Evolutionary conservation across 768 basidiomycete species (phyloP).

Genomic region (Chiua virens): DNA sequence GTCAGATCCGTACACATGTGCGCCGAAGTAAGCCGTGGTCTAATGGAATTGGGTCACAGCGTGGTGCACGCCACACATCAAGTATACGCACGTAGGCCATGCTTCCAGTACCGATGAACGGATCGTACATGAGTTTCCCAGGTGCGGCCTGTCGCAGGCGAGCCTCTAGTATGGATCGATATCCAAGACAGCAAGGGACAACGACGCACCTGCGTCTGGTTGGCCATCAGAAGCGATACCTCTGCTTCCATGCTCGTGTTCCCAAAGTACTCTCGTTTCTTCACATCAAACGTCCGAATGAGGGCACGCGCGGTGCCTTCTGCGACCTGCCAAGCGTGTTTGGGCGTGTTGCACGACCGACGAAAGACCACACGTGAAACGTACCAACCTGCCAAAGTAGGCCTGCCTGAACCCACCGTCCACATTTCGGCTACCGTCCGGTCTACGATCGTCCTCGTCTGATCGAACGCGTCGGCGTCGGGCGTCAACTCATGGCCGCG

Average conservation of each 20-base stretch:
- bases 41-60: slow-evolving; percentile 28
- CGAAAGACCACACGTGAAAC: slow-evolving; percentile 25
- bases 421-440: slow-evolving; percentile 51
- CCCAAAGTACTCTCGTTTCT: slow-evolving; percentile 87
- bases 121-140: slow-evolving; percentile 93
- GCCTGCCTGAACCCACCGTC: slow-evolving; percentile 69
- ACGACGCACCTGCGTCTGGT: slow-evolving; percentile 78
- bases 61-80: not conserved
- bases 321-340: slow-evolving; percentile 39
- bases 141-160: slow-evolving; percentile 60
- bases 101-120: slow-evolving; percentile 92
- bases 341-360: not conserved
- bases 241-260: slow-evolving; percentile 99
- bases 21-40: slow-evolving; percentile 88
- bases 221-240: slow-evolving; percentile 93
- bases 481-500: not conserved
- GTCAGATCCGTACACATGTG: slow-evolving; percentile 86
- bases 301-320: slow-evolving; percentile 70
- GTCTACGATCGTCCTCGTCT: slow-evolving; percentile 55
- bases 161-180: not conserved
- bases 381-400: slow-evolving; percentile 87
- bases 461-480: not conserved
- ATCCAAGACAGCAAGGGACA: not conserved
- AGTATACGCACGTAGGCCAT: slow-evolving; percentile 68
- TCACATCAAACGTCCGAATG: slow-evolving; percentile 76